Evolutionary conservation across 257 asterid species (phyloP).

Genomic region (Craterostigma plantagineum): DNA sequence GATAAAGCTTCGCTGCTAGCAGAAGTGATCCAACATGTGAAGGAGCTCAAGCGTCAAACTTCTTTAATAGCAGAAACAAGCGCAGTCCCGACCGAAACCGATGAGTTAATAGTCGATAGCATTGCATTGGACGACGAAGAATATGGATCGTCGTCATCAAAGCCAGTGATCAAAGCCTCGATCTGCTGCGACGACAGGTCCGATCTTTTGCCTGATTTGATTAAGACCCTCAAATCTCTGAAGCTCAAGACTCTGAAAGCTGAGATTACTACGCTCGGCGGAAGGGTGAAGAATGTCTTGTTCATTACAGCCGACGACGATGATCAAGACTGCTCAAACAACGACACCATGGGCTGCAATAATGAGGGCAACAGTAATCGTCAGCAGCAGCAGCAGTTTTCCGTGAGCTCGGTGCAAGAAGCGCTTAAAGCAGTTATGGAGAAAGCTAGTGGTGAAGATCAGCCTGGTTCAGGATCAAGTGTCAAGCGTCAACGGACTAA

Average conservation of each 20-base stretch:
- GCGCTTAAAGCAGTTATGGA: constrained; percentile 79
- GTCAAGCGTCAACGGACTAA: constrained; percentile 72
- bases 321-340: no score
- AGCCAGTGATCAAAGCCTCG: constrained; percentile 28
- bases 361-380: constrained; percentile 5
- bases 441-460: constrained; percentile 30
- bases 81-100: constrained; percentile 32
- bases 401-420: constrained; percentile 46
- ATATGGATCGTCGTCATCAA: constrained; percentile 13
- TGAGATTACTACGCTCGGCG: constrained; percentile 49
- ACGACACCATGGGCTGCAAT: neutral
- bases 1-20: constrained; percentile 54
- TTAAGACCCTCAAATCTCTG: constrained; percentile 29
- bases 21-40: constrained; percentile 46
- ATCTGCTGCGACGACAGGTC: constrained; percentile 51
- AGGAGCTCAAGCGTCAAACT: constrained; percentile 47
- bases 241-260: constrained; percentile 29
- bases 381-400: constrained; percentile 17
- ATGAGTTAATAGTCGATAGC: constrained; percentile 24
- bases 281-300: constrained; percentile 38
- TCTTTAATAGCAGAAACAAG: constrained; percentile 32
- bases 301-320: constrained; percentile 30
- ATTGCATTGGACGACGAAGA: constrained; percentile 17
- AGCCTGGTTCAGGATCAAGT: constrained; percentile 35
- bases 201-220: constrained; percentile 39